These are phyloP conservation scores for Petasospora fabianii DNA, from an alignment of 1,139 yeast genomes.

Conservation along the genomic window DNA sequence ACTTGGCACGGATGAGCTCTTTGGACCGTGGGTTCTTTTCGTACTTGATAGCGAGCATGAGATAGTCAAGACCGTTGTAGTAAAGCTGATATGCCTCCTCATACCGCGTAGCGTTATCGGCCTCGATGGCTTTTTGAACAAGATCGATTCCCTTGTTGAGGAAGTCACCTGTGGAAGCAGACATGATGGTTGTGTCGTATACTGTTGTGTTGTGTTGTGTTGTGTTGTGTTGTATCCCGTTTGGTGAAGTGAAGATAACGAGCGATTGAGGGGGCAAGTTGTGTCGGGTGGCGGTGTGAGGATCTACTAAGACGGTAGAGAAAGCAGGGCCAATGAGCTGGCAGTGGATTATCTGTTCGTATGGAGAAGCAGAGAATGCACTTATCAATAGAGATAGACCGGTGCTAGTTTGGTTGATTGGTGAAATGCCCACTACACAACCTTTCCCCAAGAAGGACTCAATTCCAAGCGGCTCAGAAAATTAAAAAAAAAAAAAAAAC, in stretches of 20 bases:
- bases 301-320: background rate
- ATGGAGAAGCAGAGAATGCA: too few species aligned
- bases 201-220: too few species aligned
- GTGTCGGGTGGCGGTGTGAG: background rate
- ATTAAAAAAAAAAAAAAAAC: background rate
- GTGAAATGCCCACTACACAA: background rate
- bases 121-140: slow-evolving; percentile 92
- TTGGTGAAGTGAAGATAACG: too few species aligned
- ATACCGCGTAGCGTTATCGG: slow-evolving; percentile 85
- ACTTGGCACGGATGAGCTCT: slow-evolving; percentile 82
- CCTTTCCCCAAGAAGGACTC: background rate
- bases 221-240: too few species aligned
- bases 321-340: too few species aligned
- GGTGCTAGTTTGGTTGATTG: too few species aligned
- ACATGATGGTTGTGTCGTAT: slow-evolving; percentile 5
- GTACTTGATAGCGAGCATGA: slow-evolving; percentile 93
- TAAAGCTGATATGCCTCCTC: slow-evolving; percentile 94
- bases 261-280: background rate
- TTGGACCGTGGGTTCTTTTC: slow-evolving; percentile 90
- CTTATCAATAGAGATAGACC: too few species aligned
- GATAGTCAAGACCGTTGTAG: slow-evolving; percentile 89
- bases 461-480: background rate
- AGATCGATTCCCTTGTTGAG: slow-evolving; percentile 89
- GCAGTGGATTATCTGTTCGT: too few species aligned
- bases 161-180: slow-evolving; percentile 67